These are phyloP conservation scores for Neolentinus lepideus DNA, from an alignment of 1,284 basidiomycete species.

Conservation along the genomic window DNA sequence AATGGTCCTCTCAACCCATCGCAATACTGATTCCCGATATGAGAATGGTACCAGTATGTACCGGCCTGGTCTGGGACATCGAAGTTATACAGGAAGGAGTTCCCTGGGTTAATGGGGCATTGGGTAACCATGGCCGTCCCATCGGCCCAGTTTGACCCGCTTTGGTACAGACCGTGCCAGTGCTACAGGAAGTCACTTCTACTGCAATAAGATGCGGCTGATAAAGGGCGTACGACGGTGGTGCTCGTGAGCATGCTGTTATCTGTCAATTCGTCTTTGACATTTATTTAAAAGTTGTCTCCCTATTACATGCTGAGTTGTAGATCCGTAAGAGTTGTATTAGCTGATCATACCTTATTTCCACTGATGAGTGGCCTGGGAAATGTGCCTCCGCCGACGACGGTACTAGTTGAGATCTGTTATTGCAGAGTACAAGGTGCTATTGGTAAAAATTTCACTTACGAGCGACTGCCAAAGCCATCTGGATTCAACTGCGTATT, in stretches of 20 bases:
- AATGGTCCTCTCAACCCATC: slow-evolving; percentile 28
- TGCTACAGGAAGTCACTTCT: slow-evolving; percentile 17
- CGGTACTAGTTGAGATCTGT: slow-evolving; percentile 9
- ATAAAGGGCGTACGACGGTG: slow-evolving; percentile 21
- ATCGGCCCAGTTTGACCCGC: slow-evolving; percentile 26
- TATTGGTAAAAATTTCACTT: neutral
- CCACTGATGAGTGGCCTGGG: slow-evolving; percentile 21
- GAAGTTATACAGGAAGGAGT: slow-evolving; percentile 37
- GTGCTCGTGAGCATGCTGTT: slow-evolving; percentile 25
- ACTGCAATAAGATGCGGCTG: neutral
- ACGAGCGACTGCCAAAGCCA: neutral
- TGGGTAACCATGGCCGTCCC: slow-evolving; percentile 33
- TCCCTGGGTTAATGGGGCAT: slow-evolving; percentile 41
- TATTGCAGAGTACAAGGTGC: neutral
- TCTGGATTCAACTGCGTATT: neutral
- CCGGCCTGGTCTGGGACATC: slow-evolving; percentile 26
- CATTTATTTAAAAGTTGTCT: slow-evolving; percentile 24
- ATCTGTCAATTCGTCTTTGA: slow-evolving; percentile 25
- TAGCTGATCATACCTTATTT: slow-evolving; percentile 14
- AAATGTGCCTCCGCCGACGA: slow-evolving; percentile 20
- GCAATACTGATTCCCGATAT: slow-evolving; percentile 33
- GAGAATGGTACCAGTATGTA: slow-evolving; percentile 19
- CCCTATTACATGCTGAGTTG: slow-evolving; percentile 11
- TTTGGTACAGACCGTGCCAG: slow-evolving; percentile 30
- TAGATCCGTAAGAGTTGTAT: neutral